These are phyloP conservation scores for Penicillium sp. DNA, from an alignment of 2,329 filamentous ascomycete genomes.

Conservation along the genomic window DNA sequence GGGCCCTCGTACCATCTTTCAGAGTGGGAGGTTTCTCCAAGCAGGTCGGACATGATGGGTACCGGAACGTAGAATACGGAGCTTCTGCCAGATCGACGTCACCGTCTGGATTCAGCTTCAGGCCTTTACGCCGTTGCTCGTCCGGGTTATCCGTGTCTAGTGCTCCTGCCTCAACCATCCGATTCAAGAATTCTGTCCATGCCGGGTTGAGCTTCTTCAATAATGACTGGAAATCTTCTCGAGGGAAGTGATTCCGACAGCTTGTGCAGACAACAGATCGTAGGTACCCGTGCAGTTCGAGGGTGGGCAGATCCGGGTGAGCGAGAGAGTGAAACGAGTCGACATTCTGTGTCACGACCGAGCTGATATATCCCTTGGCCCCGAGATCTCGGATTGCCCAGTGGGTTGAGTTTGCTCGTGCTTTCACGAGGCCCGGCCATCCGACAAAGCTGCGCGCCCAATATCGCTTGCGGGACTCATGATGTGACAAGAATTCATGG, in stretches of 20 bases:
- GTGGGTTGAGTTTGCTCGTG: slow-evolving; percentile 78
- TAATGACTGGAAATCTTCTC: slow-evolving; percentile 71
- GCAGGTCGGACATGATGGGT: slow-evolving; percentile 84
- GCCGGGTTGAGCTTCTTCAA: slow-evolving; percentile 77
- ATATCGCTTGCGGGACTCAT: slow-evolving; percentile 86
- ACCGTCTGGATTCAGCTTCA: slow-evolving; percentile 88
- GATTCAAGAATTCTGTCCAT: slow-evolving; percentile 74
- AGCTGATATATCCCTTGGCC: slow-evolving; percentile 67
- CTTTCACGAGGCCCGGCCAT: slow-evolving; percentile 77
- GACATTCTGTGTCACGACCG: slow-evolving; percentile 92
- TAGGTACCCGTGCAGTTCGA: slow-evolving; percentile 91
- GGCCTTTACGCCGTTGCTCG: slow-evolving; percentile 64
- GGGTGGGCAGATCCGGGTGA: slow-evolving; percentile 70
- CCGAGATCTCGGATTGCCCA: slow-evolving; percentile 72
- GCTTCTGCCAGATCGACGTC: slow-evolving; percentile 87
- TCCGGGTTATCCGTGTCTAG: slow-evolving; percentile 73
- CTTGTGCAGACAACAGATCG: slow-evolving; percentile 76
- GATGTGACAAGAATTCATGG: slow-evolving; percentile 77
- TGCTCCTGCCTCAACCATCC: slow-evolving; percentile 71
- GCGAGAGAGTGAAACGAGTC: slow-evolving; percentile 85
- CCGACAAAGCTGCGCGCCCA: slow-evolving; percentile 95
- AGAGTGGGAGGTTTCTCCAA: slow-evolving; percentile 60
- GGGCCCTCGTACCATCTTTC: slow-evolving; percentile 54
- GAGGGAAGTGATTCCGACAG: slow-evolving; percentile 69
- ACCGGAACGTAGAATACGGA: slow-evolving; percentile 85